phyloP scores from a whole-genome alignment of 768 basidiomycete genomes.

The Mycena chlorophos region DNA sequence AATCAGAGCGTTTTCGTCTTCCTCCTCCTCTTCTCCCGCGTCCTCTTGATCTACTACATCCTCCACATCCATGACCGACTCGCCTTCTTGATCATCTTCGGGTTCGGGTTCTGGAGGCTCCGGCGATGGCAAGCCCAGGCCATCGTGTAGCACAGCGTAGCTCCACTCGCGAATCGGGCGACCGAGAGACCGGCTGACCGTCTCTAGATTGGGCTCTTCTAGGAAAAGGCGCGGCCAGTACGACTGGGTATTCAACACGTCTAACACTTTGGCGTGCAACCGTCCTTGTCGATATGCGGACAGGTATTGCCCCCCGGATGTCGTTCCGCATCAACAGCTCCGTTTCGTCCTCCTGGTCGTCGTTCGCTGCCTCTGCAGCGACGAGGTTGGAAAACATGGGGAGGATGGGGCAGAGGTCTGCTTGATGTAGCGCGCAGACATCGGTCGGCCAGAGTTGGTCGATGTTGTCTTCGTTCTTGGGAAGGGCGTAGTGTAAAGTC shows the following conservation, averaged over 20 bases:
- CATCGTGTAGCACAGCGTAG: slow-evolving; percentile 68
- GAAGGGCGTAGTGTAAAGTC: slow-evolving; percentile 76
- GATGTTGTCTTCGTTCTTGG: slow-evolving; percentile 49
- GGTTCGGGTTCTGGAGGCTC: slow-evolving; percentile 24
- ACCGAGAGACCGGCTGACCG: slow-evolving; percentile 61
- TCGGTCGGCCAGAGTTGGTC: slow-evolving; percentile 53
- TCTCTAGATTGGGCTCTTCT: slow-evolving; percentile 75
- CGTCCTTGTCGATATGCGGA: slow-evolving; percentile 62
- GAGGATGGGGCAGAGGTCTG: slow-evolving; percentile 55
- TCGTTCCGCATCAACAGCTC: slow-evolving; percentile 30
- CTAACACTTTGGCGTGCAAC: slow-evolving; percentile 57
- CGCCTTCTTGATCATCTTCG: too few species aligned
- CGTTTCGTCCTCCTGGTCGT: slow-evolving; percentile 31
- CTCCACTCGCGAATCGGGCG: slow-evolving; percentile 63
- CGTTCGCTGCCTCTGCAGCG: slow-evolving; percentile 27
- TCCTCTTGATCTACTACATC: slow-evolving; percentile 21
- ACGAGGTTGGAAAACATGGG: slow-evolving; percentile 52
- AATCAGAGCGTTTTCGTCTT: slow-evolving; percentile 60
- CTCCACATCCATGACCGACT: slow-evolving; percentile 6
- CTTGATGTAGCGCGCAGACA: slow-evolving; percentile 62
- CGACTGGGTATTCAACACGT: slow-evolving; percentile 60
- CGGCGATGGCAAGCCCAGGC: slow-evolving; percentile 55
- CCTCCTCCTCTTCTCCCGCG: slow-evolving; percentile 39
- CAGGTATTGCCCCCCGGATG: slow-evolving; percentile 54
- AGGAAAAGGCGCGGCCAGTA: slow-evolving; percentile 75